Conservation (phyloP, 2,329 filamentous ascomycete species). For the Hypomyces perniciosus region DNA sequence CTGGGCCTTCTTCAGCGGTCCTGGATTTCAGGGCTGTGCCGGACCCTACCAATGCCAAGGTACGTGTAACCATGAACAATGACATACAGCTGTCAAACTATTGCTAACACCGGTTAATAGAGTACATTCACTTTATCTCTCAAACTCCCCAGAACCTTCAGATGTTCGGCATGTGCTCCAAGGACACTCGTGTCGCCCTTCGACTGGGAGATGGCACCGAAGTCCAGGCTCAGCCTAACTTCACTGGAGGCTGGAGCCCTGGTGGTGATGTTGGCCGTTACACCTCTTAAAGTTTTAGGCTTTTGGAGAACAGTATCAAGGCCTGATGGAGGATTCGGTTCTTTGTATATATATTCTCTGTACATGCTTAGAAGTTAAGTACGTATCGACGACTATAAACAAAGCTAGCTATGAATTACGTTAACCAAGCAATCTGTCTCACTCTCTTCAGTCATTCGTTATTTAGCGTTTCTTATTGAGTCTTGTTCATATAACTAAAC, state of each 20-base stretch:
- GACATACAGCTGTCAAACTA: background rate
- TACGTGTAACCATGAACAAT: constrained; percentile 13
- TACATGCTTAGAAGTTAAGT: too few species aligned
- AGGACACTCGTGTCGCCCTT: constrained; percentile 30
- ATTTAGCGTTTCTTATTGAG: too few species aligned
- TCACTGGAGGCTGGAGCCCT: constrained; percentile 30
- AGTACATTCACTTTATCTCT: constrained; percentile 33
- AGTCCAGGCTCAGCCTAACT: constrained; percentile 25
- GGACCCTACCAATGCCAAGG: constrained; percentile 27
- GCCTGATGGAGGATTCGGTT: too few species aligned
- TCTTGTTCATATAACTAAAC: background rate
- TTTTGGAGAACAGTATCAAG: background rate
- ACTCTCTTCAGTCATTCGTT: too few species aligned
- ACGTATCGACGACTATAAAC: too few species aligned
- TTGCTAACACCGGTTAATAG: constrained; percentile 8
- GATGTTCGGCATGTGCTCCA: constrained; percentile 37
- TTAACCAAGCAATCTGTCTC: too few species aligned
- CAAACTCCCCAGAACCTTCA: constrained; percentile 33
- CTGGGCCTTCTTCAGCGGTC: constrained; percentile 39
- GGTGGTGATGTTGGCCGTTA: constrained; percentile 33
- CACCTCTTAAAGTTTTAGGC: constrained; percentile 17
- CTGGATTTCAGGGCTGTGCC: constrained; percentile 30
- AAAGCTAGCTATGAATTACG: too few species aligned
- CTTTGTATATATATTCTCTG: background rate
- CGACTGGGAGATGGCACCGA: constrained; percentile 31